Percentiles rank a stretch among this genome's conserved stretches.
These are phyloP conservation scores for Candida tetrigidarum DNA, from an alignment of 1,139 yeast genomes.

Conservation along the genomic window DNA sequence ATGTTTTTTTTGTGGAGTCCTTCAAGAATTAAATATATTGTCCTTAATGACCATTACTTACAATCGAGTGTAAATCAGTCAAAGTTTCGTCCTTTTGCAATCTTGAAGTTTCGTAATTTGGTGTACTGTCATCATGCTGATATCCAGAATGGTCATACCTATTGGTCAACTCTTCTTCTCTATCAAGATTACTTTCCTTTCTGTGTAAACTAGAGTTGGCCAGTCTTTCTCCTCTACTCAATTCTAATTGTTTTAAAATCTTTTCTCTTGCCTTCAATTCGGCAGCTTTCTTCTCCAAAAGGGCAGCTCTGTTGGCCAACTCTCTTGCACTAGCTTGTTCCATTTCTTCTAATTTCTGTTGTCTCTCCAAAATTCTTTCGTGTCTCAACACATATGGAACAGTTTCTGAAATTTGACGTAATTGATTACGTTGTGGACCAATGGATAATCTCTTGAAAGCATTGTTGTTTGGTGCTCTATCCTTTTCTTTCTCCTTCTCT, in stretches of 20 bases:
- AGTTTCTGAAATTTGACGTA: conserved; percentile 78
- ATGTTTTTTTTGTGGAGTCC: too few species aligned
- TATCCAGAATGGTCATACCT: conserved; percentile 7
- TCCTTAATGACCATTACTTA: conserved; percentile 17
- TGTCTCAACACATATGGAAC: conserved; percentile 81
- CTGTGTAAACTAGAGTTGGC: conserved; percentile 7
- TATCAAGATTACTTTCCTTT: conserved; percentile 6
- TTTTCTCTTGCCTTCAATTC: conserved; percentile 71
- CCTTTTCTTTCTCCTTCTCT: conserved; percentile 10
- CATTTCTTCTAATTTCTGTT: conserved; percentile 75
- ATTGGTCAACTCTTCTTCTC: conserved; percentile 3
- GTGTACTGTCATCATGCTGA: conserved; percentile 6
- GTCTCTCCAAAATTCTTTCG: conserved; percentile 73
- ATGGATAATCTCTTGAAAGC: conserved; percentile 61
- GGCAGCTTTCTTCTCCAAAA: conserved; percentile 75
- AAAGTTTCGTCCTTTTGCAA: conserved; percentile 52
- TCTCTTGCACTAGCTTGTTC: conserved; percentile 80
- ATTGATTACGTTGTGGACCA: conserved; percentile 66
- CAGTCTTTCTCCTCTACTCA: conserved; percentile 13
- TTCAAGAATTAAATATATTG: too few species aligned
- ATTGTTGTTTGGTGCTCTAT: conserved; percentile 31
- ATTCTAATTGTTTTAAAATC: conserved; percentile 45
- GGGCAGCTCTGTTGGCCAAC: conserved; percentile 72
- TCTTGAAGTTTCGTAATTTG: conserved; percentile 10
- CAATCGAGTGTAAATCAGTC: conserved; percentile 56